Base-by-base conservation (phyloP, 2,329 filamentous ascomycete genomes). In the Aschersonia sp. region DNA sequence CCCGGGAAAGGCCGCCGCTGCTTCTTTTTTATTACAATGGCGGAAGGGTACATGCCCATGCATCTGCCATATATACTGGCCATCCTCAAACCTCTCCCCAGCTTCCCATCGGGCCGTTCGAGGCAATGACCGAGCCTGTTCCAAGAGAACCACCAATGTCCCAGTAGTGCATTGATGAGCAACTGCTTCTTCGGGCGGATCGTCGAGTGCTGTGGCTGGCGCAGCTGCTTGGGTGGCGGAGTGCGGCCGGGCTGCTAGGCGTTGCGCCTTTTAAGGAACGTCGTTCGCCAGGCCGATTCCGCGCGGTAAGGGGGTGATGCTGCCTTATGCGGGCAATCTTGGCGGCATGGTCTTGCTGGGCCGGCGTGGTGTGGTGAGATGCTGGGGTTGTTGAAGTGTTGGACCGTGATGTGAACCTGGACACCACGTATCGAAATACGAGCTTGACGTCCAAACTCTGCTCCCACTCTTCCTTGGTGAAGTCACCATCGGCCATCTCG, bases 371-470 rank as follows among this genome's bases (percentile, higher is more conserved):
- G n/a, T 72, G 59, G 53, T 74, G 70, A 5, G 70, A 59, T 9
- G 69, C 71, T 12, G 69, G 66, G 43, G 70, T 58, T 10, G 68
- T 64, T 30, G 60, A 57, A 45, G 58, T 64, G 51, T 68, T 63
- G 47, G 64, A 61, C 5, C 69, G 67, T 12, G 76, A 69, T 50
- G 78, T 72, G 62, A 94, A 91, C 50, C 86, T 81, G 20, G 79
- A 84, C 50, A 82, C 78, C 31, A 95, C 74, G 60, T 92, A 97
- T 45, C 82, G 80, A 69, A 97, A 97, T 35, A 97, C 85, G 62
- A 95, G 84, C 60, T 85, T 85, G 54, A 96, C 78, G 58, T 97
- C 89, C 4, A 97, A 75, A 47, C 95, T 86, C 51, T 84, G 82
- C 65, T 97, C 89, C 92, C 92, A 98, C 59, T 95, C 92, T 38